Evolutionary conservation across 768 basidiomycete species (phyloP), one percentile per base, ranked within the genome.

Genomic region (Amanita exitialis): DNA sequence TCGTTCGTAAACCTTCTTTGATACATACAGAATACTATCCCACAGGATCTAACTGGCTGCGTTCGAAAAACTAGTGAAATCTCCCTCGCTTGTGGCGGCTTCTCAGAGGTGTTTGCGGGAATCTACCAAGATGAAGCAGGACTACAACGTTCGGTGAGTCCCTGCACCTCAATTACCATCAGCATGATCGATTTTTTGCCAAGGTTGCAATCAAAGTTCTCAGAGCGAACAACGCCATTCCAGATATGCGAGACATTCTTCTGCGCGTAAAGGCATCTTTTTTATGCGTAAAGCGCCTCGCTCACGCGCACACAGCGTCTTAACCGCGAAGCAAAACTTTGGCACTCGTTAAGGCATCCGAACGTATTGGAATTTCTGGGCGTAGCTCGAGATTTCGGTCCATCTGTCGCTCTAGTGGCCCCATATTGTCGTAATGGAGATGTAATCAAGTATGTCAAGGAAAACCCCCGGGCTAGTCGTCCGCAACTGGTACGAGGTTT

Each of bases 381-480:
- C 3, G 70, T 83, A 49, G 62, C 78, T 13, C 76, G 77, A 56
- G 68, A 70, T 5, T 63, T 67, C 23, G 67, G 71, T 30, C 73
- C 76, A 43, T 44, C 30, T 25, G 69, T 83, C 20, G 80, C 75
- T 15, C 82, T 83, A 76, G 78, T 83, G 0, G 82, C 81, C 2
- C 74, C 75, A 3, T 83, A 80, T 79, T 80, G 78, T 58, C 68
- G 71, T 25, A 79, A 82, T 47, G 80, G 81, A 8, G 77, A 74
- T 10, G 66, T 83, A 47, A 68, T 65, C 49, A 62, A 71, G 20
- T 82, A 79, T 58, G 16, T 51, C 16, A 34, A 61, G 80, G 52
- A 69, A 67, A 44, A 56, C 23, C 52, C 44, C 8, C 12, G 27
- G 3, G 18, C 52, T 10, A 30, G 32, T 27, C 46, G 44, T 9